Conservation (phyloP, 352 stramenopile genomes). For the Pseudoperonospora humuli region DNA sequence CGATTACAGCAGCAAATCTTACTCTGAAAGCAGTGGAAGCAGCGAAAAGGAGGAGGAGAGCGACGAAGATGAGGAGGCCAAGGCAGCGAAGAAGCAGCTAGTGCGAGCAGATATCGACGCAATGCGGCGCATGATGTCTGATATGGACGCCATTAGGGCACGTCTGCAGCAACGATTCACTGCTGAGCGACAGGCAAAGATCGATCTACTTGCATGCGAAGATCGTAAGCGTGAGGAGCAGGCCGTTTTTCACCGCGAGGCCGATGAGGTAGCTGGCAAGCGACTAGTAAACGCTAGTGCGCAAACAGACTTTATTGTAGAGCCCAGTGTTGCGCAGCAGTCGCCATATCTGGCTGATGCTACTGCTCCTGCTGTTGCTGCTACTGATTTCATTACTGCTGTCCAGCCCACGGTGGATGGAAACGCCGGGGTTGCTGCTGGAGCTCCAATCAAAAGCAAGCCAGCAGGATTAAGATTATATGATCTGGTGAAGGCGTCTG, state of each 20-base stretch:
- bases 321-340: slow-evolving; percentile 2
- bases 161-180: slow-evolving; percentile 42
- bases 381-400: background rate
- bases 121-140: slow-evolving; percentile 40
- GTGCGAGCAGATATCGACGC: slow-evolving; percentile 35
- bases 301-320: slow-evolving; percentile 4
- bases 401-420: slow-evolving; percentile 4
- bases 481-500: slow-evolving; percentile 32
- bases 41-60: slow-evolving; percentile 11
- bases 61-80: slow-evolving; percentile 7
- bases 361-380: too few relatives aligned
- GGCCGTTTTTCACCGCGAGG: slow-evolving; percentile 1
- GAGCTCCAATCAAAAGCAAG: slow-evolving; percentile 3
- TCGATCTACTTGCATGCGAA: slow-evolving; percentile 8
- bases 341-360: background rate
- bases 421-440: background rate
- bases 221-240: slow-evolving; percentile 13
- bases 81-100: slow-evolving; percentile 21
- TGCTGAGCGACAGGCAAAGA: slow-evolving; percentile 14
- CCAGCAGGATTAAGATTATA: slow-evolving; percentile 33
- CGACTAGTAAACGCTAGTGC: slow-evolving; percentile 5
- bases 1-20: slow-evolving; percentile 7
- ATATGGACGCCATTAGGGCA: slow-evolving; percentile 57
- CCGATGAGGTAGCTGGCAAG: slow-evolving; percentile 1
- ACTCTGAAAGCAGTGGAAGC: slow-evolving; percentile 14